Evolutionary conservation across 768 basidiomycete species (phyloP).

Genomic region (Suillus sp.): DNA sequence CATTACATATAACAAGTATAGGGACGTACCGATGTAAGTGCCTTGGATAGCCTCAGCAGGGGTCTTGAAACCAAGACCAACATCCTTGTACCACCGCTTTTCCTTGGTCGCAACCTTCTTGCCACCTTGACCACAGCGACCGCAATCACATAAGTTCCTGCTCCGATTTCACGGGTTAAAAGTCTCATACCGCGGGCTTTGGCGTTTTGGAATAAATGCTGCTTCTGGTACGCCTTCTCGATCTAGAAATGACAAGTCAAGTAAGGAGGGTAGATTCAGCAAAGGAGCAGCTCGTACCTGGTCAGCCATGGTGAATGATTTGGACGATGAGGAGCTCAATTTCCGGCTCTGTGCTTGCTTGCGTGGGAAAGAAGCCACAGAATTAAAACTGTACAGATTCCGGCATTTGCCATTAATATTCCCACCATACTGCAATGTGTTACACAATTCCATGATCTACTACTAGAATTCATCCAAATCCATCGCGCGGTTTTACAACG

Average conservation of each 20-base stretch:
- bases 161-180: constrained; percentile 14
- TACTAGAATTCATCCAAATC: background rate
- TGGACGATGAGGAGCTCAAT: constrained; percentile 14
- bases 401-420: constrained; percentile 36
- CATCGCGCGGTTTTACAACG: background rate
- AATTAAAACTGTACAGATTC: constrained; percentile 42
- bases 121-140: constrained; percentile 46
- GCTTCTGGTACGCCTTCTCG: constrained; percentile 98
- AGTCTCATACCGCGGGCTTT: constrained; percentile 82
- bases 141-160: constrained; percentile 16
- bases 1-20: constrained; percentile 3
- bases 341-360: constrained; percentile 8
- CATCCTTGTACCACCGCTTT: constrained; percentile 99
- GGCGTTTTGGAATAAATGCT: constrained; percentile 96
- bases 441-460: background rate
- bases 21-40: constrained; percentile 86
- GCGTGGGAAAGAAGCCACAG: constrained; percentile 40
- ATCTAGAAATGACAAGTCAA: constrained; percentile 49
- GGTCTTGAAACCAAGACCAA: constrained; percentile 96
- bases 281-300: constrained; percentile 44
- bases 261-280: background rate
- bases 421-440: background rate
- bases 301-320: constrained; percentile 54
- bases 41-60: constrained; percentile 94
- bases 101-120: constrained; percentile 94